Evolutionary conservation across 257 asterid genomes (phyloP).

Genomic region (Scutellaria minor): DNA sequence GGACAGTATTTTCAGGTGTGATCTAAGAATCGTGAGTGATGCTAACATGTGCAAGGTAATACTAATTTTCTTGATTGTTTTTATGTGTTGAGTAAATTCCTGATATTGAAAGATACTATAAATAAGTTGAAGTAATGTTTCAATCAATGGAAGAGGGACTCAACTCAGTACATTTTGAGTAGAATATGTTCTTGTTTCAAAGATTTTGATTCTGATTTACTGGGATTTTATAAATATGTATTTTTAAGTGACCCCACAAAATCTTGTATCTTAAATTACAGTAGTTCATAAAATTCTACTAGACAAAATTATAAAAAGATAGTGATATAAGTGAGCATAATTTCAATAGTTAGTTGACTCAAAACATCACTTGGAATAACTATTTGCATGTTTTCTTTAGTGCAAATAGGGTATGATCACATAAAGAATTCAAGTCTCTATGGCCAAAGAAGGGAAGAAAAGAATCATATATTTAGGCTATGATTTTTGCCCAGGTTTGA

Average conservation of each 20-base stretch:
- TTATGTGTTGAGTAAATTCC: background rate
- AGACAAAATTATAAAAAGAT: too few relatives aligned
- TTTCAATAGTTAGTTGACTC: too few relatives aligned
- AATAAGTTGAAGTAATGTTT: too few relatives aligned
- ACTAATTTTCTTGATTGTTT: background rate
- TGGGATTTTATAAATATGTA: background rate
- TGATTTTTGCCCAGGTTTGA: slow-evolving; percentile 64
- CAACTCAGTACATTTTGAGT: slow-evolving; percentile 7
- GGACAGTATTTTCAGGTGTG: too few relatives aligned
- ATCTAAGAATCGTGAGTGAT: background rate
- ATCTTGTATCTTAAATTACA: slow-evolving; percentile 4
- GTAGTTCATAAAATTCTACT: too few relatives aligned
- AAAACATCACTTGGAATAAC: background rate
- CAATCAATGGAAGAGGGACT: too few relatives aligned
- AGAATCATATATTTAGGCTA: slow-evolving; percentile 72
- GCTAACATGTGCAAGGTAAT: background rate
- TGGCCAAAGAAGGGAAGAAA: slow-evolving; percentile 54
- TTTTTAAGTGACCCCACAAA: slow-evolving; percentile 33
- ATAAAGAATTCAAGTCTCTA: slow-evolving; percentile 56
- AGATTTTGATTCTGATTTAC: slow-evolving; percentile 7
- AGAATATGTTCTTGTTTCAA: slow-evolving; percentile 19
- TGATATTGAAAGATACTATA: background rate
- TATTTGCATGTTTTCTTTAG: background rate
- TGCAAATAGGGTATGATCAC: slow-evolving; percentile 59
- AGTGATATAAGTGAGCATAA: slow-evolving; percentile 4